These are phyloP conservation scores for Kernera saxatilis DNA, from an alignment of 345 rosid genomes.

Conservation along the genomic window DNA sequence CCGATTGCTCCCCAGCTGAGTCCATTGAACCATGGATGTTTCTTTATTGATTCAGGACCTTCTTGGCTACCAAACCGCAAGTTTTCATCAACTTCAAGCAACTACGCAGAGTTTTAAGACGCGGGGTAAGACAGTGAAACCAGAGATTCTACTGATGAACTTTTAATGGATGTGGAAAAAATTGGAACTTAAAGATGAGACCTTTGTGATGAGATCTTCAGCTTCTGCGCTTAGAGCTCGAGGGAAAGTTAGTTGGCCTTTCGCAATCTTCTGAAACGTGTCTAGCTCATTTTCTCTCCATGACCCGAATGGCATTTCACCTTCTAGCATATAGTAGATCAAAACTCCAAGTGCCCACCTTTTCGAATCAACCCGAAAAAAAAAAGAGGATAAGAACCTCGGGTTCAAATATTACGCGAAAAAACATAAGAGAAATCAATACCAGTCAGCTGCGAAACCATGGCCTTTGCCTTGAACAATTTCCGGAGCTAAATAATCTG, in stretches of 20 bases:
- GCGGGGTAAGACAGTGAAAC: neutral
- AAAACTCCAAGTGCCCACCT: slow-evolving; percentile 96
- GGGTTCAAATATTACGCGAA: neutral
- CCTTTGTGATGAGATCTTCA: slow-evolving; percentile 75
- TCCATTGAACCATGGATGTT: slow-evolving; percentile 70
- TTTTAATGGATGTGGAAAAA: neutral
- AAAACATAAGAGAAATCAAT: slow-evolving; percentile 1
- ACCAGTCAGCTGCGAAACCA: slow-evolving; percentile 87
- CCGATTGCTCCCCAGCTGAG: slow-evolving; percentile 58
- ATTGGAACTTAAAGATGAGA: slow-evolving; percentile 22
- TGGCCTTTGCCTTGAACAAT: slow-evolving; percentile 88
- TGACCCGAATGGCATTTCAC: slow-evolving; percentile 84
- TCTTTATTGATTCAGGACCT: slow-evolving; percentile 52
- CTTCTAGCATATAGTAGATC: slow-evolving; percentile 69
- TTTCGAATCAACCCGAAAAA: neutral
- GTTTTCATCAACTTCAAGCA: slow-evolving; percentile 73
- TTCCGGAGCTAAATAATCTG: slow-evolving; percentile 84
- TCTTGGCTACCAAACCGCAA: slow-evolving; percentile 65
- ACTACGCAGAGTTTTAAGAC: slow-evolving; percentile 34
- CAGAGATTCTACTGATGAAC: neutral
- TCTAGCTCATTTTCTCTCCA: slow-evolving; percentile 84
- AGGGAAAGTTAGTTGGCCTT: slow-evolving; percentile 63
- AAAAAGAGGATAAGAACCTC: neutral
- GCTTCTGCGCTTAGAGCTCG: slow-evolving; percentile 54
- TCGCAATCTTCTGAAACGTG: slow-evolving; percentile 67